phyloP scores from a whole-genome alignment of 345 rosid species.

The Pugionium cornutum region DNA sequence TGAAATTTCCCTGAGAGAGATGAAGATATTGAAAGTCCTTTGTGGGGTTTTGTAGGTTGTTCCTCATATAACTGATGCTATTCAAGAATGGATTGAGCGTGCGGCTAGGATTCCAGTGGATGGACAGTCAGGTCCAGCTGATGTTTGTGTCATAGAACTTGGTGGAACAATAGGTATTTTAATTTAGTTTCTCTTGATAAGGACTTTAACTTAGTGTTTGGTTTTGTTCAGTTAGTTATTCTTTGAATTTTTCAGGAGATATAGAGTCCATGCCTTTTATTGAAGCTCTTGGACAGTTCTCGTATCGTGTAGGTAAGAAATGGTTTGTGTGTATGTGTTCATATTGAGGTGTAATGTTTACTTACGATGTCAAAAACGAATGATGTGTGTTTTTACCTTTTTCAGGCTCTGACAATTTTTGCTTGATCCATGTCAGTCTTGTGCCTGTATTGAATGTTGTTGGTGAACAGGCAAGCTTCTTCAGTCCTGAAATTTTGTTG shows the following conservation, averaged over 20 bases:
- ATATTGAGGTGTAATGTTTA: constrained; percentile 1
- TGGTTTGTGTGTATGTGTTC: constrained; percentile 28
- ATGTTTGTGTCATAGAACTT: constrained; percentile 96
- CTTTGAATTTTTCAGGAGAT: constrained; percentile 64
- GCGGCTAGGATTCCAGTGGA: constrained; percentile 83
- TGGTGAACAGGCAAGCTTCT: constrained; percentile 84
- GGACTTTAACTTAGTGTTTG: neutral
- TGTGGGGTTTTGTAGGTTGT: constrained; percentile 59
- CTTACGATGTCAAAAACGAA: constrained; percentile 7
- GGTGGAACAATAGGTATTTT: constrained; percentile 92
- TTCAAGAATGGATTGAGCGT: constrained; percentile 97
- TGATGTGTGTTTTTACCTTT: constrained; percentile 1
- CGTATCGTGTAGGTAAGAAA: constrained; percentile 79
- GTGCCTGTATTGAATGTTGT: constrained; percentile 95
- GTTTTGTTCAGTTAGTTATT: constrained; percentile 9
- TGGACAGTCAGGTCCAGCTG: constrained; percentile 81
- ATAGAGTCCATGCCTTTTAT: constrained; percentile 98
- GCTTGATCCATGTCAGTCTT: constrained; percentile 97
- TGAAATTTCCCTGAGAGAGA: neutral
- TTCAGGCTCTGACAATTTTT: constrained; percentile 82
- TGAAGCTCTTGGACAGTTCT: constrained; percentile 95
- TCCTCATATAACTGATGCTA: constrained; percentile 95
- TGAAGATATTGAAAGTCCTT: neutral
- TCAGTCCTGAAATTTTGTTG: constrained; percentile 1
- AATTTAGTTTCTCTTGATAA: neutral